These are phyloP conservation scores for Nymphaea colorata DNA, from an alignment of 164 flowering plant genomes.

Conservation along the genomic window DNA sequence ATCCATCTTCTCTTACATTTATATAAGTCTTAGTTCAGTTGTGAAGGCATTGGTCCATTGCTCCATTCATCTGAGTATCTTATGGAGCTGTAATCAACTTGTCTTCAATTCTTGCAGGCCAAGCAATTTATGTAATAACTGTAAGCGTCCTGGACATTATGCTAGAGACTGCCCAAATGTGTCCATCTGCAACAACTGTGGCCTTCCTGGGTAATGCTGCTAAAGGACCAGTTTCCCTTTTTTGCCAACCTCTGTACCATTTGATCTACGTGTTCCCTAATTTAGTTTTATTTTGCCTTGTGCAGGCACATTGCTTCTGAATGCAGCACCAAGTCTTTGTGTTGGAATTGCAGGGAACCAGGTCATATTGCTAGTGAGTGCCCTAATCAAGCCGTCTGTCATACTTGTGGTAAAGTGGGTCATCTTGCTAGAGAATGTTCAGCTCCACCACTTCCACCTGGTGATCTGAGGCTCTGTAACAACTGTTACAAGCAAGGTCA, in stretches of 20 bases:
- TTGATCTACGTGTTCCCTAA: too few relatives aligned
- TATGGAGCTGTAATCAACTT: background rate
- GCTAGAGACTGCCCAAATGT: conserved; percentile 39
- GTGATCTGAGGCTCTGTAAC: conserved; percentile 37
- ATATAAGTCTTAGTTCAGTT: too few relatives aligned
- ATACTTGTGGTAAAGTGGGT: conserved; percentile 46
- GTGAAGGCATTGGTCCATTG: too few relatives aligned
- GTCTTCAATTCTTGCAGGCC: conserved; percentile 12
- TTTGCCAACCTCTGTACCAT: background rate
- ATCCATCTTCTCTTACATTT: too few relatives aligned
- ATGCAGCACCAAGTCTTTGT: conserved; percentile 39
- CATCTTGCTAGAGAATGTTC: conserved; percentile 39
- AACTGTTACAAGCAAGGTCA: conserved; percentile 50
- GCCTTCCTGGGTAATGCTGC: conserved; percentile 34
- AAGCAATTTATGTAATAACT: conserved; percentile 30
- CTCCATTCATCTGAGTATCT: background rate
- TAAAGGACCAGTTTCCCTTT: background rate
- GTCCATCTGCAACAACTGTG: conserved; percentile 38
- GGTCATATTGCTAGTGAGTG: conserved; percentile 56
- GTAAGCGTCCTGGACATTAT: conserved; percentile 41
- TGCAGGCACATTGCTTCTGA: conserved; percentile 54
- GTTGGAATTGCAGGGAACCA: conserved; percentile 59
- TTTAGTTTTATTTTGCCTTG: background rate
- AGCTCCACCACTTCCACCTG: conserved; percentile 17
- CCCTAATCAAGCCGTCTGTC: conserved; percentile 48